Evolutionary conservation across 257 asterid genomes (phyloP).

Genomic region (Verbascum thapsus): DNA sequence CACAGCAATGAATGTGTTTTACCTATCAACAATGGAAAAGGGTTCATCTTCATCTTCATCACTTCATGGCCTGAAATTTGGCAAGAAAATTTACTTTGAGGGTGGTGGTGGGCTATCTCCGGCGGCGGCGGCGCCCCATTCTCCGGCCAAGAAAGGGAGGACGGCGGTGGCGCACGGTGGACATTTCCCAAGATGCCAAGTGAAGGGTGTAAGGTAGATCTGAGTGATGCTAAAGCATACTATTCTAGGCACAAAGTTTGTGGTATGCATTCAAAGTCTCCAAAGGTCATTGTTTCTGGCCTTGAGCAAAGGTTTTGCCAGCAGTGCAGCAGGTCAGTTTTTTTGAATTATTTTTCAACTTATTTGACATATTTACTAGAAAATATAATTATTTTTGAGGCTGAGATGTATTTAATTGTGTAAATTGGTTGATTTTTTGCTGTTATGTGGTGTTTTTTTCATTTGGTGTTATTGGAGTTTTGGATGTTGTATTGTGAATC

Average conservation of each 20-base stretch:
- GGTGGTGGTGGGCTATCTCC: constrained; percentile 41
- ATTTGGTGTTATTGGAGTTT: constrained; percentile 25
- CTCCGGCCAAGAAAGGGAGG: constrained; percentile 73
- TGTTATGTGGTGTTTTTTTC: no score
- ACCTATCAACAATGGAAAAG: constrained; percentile 66
- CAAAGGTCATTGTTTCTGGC: constrained; percentile 80
- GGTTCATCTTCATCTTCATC: constrained; percentile 58
- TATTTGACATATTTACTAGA: no score
- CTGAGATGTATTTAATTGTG: neutral
- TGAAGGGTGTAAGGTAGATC: constrained; percentile 93
- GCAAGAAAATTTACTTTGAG: constrained; percentile 84
- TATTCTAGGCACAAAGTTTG: constrained; percentile 95
- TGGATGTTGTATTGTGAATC: neutral
- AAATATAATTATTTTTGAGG: no score
- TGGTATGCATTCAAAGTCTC: constrained; percentile 79
- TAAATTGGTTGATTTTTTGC: no score
- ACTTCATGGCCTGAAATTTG: constrained; percentile 68
- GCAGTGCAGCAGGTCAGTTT: constrained; percentile 93
- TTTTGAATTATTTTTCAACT: no score
- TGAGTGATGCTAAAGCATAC: constrained; percentile 91
- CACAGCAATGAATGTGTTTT: constrained; percentile 52
- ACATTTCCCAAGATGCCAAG: constrained; percentile 87
- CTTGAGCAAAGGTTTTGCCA: constrained; percentile 96
- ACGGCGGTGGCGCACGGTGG: constrained; percentile 47
- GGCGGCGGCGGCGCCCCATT: constrained; percentile 38